Conservation (phyloP, 2,329 filamentous ascomycete species). For the Xylariaceae sp. region DNA sequence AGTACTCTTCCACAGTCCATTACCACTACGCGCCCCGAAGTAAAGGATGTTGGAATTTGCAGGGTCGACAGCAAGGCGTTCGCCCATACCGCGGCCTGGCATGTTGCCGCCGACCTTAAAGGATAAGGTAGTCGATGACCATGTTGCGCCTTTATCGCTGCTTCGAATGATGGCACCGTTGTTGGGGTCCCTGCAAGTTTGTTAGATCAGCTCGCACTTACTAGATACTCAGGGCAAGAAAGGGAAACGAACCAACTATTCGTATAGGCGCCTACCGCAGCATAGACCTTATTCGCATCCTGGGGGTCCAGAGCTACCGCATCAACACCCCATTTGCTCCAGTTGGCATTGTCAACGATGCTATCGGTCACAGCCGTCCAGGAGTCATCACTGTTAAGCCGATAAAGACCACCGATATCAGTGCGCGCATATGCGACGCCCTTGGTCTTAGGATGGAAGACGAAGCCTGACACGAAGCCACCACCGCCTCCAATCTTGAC, state of each 20-base stretch:
- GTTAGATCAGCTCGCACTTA: neutral
- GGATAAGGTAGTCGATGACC: constrained; percentile 55
- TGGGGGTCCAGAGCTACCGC: constrained; percentile 62
- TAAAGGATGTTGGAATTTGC: constrained; percentile 63
- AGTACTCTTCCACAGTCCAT: constrained; percentile 65
- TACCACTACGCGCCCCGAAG: constrained; percentile 64
- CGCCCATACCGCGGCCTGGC: constrained; percentile 65
- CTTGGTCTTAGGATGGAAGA: constrained; percentile 60
- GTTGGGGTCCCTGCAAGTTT: constrained; percentile 54
- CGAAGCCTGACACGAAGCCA: constrained; percentile 62
- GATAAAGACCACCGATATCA: constrained; percentile 64
- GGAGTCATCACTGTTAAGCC: constrained; percentile 60
- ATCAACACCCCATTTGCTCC: constrained; percentile 64
- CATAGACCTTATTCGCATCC: constrained; percentile 58
- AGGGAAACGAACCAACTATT: constrained; percentile 54
- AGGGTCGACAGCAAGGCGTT: constrained; percentile 64
- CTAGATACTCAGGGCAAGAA: neutral
- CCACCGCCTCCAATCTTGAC: constrained; percentile 62
- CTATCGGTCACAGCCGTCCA: constrained; percentile 62
- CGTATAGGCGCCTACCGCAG: constrained; percentile 65
- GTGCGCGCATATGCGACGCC: constrained; percentile 63
- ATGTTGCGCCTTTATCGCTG: constrained; percentile 60
- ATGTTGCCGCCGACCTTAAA: constrained; percentile 70
- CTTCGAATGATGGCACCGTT: constrained; percentile 61
- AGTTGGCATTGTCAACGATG: constrained; percentile 51